Evolutionary conservation across 495 filamentous ascomycete genomes (phyloP).

Genomic region (Hypoxylon intermedium): DNA sequence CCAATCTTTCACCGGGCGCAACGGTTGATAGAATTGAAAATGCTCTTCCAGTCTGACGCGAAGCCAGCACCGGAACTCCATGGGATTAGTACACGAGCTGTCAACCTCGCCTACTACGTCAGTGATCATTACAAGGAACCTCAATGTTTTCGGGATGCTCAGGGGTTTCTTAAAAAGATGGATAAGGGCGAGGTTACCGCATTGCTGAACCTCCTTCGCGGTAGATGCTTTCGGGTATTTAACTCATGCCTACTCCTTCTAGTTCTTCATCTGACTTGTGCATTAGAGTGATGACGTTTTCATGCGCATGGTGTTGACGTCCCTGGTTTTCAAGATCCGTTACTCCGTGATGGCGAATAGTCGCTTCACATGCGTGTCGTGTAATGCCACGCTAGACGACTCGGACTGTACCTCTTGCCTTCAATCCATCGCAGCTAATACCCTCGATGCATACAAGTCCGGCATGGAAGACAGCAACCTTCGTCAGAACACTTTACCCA

Average conservation of each 20-base stretch:
- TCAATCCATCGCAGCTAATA: constrained; percentile 39
- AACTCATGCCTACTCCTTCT: not conserved
- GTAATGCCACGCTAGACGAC: constrained; percentile 22
- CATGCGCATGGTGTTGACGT: constrained; percentile 9
- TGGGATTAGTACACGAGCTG: constrained; percentile 28
- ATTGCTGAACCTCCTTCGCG: constrained; percentile 7
- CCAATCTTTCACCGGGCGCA: constrained; percentile 13
- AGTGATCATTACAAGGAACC: constrained; percentile 44
- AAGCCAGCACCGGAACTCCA: not conserved
- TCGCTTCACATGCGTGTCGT: constrained; percentile 36
- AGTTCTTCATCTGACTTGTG: constrained; percentile 2
- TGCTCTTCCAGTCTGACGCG: constrained; percentile 3
- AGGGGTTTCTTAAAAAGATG: constrained; percentile 32
- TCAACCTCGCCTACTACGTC: constrained; percentile 43
- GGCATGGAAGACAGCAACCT: constrained; percentile 39
- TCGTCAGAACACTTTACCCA: constrained; percentile 6
- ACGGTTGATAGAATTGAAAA: constrained; percentile 1
- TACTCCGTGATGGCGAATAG: constrained; percentile 22
- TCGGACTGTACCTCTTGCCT: constrained; percentile 45
- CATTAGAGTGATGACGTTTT: constrained; percentile 7
- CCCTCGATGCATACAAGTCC: constrained; percentile 40
- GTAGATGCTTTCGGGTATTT: constrained; percentile 11
- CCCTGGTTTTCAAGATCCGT: constrained; percentile 17
- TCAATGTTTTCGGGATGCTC: constrained; percentile 42
- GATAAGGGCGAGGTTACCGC: not conserved